Evolutionary conservation across 305 asterid genomes (phyloP), one percentile per base, ranked within the genome.

Genomic region (Ruellia speciosa): DNA sequence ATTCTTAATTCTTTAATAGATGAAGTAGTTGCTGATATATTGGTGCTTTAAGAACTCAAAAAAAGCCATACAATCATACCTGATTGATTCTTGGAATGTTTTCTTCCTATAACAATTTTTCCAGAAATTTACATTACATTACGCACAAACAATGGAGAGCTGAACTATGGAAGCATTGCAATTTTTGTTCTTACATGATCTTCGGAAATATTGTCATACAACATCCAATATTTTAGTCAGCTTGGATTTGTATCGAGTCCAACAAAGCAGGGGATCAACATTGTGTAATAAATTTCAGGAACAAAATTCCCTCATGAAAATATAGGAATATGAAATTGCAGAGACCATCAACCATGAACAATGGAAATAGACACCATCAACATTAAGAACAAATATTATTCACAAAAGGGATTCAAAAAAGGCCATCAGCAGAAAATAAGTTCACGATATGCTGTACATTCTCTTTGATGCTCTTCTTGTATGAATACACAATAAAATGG

Each of bases 11-110:
- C 73, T 35, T 70, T 85, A 63, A 58, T 82, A 47, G 80, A 82
- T 69, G 95, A 82, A 72, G 68, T 77, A 15, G 75, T 85, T 54
- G 70, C 73, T 56, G 88, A 80, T 66, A 60, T 81, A 3, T 63
- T 74, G 69, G 53, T 60, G 19, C 70, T 70, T 41, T 71, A 48
- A 64, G 13, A 37, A 10, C 41, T 37, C 12, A 6, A 10, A 6
- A 10, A 10, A 6, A 2, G 1, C 12, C 41, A 37, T 37, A 37
- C 41, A 37, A 24, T 24, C 31, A 24, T 24, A 24, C 31, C 41
- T 37, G 9, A 2, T 10, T 37, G 41, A 7, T 37, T 37, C 41
- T 37, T 37, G 41, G 41, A 10, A 37, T 37, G 41, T 37, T 37
- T 37, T 37, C 12, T 37, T 37, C 11, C 12, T 24, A 24, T 4